phyloP scores from a whole-genome alignment of 2,329 filamentous ascomycete species.

The Bipolaris zeicola region DNA sequence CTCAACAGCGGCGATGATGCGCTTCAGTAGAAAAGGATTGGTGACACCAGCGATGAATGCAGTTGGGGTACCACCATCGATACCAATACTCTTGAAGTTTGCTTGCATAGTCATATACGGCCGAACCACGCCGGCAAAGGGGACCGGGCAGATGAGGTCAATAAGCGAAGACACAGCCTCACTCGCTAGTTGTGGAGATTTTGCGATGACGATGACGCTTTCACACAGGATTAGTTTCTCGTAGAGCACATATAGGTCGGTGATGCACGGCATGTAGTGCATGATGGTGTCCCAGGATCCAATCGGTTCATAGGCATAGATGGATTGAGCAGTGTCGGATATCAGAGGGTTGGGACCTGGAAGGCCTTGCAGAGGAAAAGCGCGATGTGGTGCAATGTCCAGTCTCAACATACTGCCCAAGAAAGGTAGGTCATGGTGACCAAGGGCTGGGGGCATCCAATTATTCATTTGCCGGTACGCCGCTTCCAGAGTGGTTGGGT shows the following conservation, averaged over 20 bases:
- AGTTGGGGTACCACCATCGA: slow-evolving; percentile 47
- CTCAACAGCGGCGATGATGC: slow-evolving; percentile 45
- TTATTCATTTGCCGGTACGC: slow-evolving; percentile 46
- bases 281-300: slow-evolving; percentile 49
- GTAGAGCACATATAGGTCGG: slow-evolving; percentile 49
- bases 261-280: slow-evolving; percentile 49
- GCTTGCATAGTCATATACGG: slow-evolving; percentile 54
- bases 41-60: slow-evolving; percentile 51
- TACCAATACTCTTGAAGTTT: slow-evolving; percentile 48
- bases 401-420: slow-evolving; percentile 45
- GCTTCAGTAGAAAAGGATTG: slow-evolving; percentile 51
- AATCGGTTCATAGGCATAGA: slow-evolving; percentile 50
- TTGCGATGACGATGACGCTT: slow-evolving; percentile 48
- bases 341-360: slow-evolving; percentile 37
- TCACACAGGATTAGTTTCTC: slow-evolving; percentile 51
- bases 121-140: slow-evolving; percentile 48
- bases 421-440: slow-evolving; percentile 48
- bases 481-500: slow-evolving; percentile 47
- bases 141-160: slow-evolving; percentile 49
- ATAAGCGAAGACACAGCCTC: slow-evolving; percentile 49
- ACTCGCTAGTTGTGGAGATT: slow-evolving; percentile 50
- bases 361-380: slow-evolving; percentile 50
- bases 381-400: slow-evolving; percentile 49
- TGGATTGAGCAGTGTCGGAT: slow-evolving; percentile 39
- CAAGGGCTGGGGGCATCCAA: slow-evolving; percentile 46